phyloP scores from a whole-genome alignment of 2,329 filamentous ascomycete genomes.

The Hypoxylon sp. region DNA sequence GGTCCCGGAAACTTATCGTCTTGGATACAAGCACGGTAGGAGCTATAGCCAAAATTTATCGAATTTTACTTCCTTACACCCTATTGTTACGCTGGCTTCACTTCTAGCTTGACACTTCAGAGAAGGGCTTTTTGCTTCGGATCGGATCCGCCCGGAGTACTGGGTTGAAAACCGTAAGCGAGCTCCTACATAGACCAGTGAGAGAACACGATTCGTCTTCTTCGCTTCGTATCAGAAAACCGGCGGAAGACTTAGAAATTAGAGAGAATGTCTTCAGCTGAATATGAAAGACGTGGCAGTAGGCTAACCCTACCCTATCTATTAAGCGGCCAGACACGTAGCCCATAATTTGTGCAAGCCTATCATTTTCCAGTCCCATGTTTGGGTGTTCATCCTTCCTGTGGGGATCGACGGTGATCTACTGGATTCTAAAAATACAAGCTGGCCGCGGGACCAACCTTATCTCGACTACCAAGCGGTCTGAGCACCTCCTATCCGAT shows the following conservation, averaged over 20 bases:
- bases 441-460: constrained; percentile 19
- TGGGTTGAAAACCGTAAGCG: background rate
- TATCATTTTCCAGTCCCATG: constrained; percentile 2
- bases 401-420: constrained; percentile 17
- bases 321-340: constrained; percentile 17
- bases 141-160: background rate
- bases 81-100: background rate
- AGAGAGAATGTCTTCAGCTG: constrained; percentile 2
- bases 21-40: background rate
- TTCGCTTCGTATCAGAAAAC: constrained; percentile 3
- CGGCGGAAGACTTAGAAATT: background rate
- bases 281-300: constrained; percentile 23
- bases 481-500: constrained; percentile 2
- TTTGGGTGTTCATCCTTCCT: background rate
- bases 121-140: background rate
- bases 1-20: background rate
- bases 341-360: constrained; percentile 13
- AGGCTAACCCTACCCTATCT: constrained; percentile 7
- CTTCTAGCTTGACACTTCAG: background rate
- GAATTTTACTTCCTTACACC: background rate
- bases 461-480: constrained; percentile 18
- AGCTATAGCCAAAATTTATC: too few relatives aligned
- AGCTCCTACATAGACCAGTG: background rate
- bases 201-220: background rate
- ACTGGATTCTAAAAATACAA: constrained; percentile 18